A percentile compares a stretch with the other conserved stretches of the same genome.
These are phyloP conservation scores for cucumber (Cucumis sativus) DNA, from an alignment of 306 rosid species.

Conservation along the genomic window Cucumber_9930_V3 NC_026655.2:16507001-16507500, in stretches of 20 bases:
- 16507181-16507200: background rate
- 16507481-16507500: background rate
- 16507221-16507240: too few species aligned
- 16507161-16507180: background rate
- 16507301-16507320: background rate
- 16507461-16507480: background rate
- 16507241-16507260: background rate
- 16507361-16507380: slow-evolving; percentile 67
- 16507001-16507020: slow-evolving; percentile 8
- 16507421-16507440: slow-evolving; percentile 3
- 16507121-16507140: background rate
- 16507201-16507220: background rate
- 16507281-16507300: background rate
- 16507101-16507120: background rate
- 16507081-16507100: background rate
- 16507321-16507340: background rate
- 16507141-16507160: background rate
- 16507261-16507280: background rate
- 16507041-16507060: background rate
- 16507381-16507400: slow-evolving; percentile 90
- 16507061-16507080: slow-evolving; percentile 2
- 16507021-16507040: slow-evolving; percentile 2
- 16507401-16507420: slow-evolving; percentile 47
- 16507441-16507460: slow-evolving; percentile 7
- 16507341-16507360: slow-evolving; percentile 96